Evolutionary conservation across 225 moss, liverwort and hornwort species (phyloP).

Genomic region (Polytrichum formosum): DNA sequence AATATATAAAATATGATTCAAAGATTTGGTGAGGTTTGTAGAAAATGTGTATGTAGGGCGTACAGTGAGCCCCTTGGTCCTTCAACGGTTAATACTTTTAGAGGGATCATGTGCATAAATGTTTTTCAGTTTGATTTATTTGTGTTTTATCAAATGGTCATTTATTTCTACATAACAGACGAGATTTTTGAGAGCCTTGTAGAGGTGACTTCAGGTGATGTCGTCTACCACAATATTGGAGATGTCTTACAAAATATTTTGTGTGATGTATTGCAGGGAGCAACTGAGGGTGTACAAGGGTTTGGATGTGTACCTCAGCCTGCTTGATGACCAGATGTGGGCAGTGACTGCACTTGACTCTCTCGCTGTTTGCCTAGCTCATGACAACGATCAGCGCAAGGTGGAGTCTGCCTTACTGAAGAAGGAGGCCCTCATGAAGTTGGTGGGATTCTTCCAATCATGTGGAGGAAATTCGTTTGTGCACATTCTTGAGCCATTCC

Average conservation of each 20-base stretch:
- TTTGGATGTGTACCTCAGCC: conserved; percentile 80
- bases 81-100: too few species aligned
- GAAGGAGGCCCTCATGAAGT: conserved; percentile 78
- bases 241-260: not conserved
- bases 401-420: conserved; percentile 81
- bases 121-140: too few species aligned
- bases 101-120: too few species aligned
- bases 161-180: too few species aligned
- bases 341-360: conserved; percentile 91
- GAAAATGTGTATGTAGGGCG: too few species aligned
- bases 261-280: conserved; percentile 40
- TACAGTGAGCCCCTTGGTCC: too few species aligned
- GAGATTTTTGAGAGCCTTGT: too few species aligned
- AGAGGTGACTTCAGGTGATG: too few species aligned
- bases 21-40: too few species aligned
- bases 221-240: too few species aligned
- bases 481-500: conserved; percentile 90
- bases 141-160: too few species aligned
- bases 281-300: conserved; percentile 75
- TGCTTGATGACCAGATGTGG: conserved; percentile 85
- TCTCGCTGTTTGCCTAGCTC: conserved; percentile 82
- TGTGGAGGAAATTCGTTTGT: conserved; percentile 83
- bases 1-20: too few species aligned
- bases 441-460: conserved; percentile 85
- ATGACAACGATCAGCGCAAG: conserved; percentile 93